Percentiles rank a stretch among this genome's conserved stretches.
Evolutionary conservation across 2,329 filamentous ascomycete species (phyloP).

Genomic region (Parastagonospora avenae): DNA sequence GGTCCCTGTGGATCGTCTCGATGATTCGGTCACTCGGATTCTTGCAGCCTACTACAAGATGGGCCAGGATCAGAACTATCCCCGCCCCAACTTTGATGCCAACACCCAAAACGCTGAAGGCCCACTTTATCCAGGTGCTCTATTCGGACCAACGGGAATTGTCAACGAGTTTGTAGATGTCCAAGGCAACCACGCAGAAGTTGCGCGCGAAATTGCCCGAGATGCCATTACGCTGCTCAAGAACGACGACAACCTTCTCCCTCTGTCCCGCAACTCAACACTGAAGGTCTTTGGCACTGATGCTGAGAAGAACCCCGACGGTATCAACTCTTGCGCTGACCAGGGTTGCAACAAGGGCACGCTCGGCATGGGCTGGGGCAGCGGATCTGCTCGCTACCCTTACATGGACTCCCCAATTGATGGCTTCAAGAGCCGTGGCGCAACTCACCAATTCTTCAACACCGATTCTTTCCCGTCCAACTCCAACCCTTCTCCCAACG

Average conservation of each 20-base stretch:
- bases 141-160: slow-evolving; percentile 64
- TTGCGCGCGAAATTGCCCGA: slow-evolving; percentile 58
- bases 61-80: slow-evolving; percentile 48
- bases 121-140: slow-evolving; percentile 42
- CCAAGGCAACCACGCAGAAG: slow-evolving; percentile 57
- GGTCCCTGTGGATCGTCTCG: slow-evolving; percentile 77
- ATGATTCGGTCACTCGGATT: slow-evolving; percentile 86
- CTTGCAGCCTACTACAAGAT: slow-evolving; percentile 82
- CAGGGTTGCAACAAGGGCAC: slow-evolving; percentile 72
- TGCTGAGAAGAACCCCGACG: slow-evolving; percentile 60
- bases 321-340: slow-evolving; percentile 70
- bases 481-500: slow-evolving; percentile 45
- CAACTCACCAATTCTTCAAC: slow-evolving; percentile 66
- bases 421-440: slow-evolving; percentile 68
- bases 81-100: slow-evolving; percentile 50
- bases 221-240: slow-evolving; percentile 67
- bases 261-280: slow-evolving; percentile 46
- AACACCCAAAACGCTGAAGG: slow-evolving; percentile 43
- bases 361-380: slow-evolving; percentile 80
- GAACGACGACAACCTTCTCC: slow-evolving; percentile 62
- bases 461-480: slow-evolving; percentile 66
- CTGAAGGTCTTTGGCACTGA: slow-evolving; percentile 53
- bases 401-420: slow-evolving; percentile 72
- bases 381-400: slow-evolving; percentile 73
- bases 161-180: slow-evolving; percentile 73